phyloP scores from a whole-genome alignment of 805 yeast species.

The Danielia oregonensis region DNA sequence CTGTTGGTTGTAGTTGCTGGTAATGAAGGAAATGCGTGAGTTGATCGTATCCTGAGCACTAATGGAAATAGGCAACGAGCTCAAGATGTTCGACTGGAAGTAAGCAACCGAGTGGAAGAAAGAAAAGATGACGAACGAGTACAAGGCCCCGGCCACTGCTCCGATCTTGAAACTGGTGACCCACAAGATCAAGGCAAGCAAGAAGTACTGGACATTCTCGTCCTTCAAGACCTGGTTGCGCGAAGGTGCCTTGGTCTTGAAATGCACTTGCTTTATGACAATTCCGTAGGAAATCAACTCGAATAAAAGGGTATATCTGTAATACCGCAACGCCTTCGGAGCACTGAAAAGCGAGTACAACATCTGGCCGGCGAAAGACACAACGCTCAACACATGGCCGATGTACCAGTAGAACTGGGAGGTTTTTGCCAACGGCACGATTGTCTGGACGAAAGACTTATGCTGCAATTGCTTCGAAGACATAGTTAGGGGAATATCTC shows the following conservation, averaged over 20 bases:
- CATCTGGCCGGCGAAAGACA: slow-evolving; percentile 37
- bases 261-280: slow-evolving; percentile 58
- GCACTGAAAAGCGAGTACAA: slow-evolving; percentile 41
- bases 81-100: slow-evolving; percentile 34
- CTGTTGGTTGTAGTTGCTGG: slow-evolving; percentile 30
- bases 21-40: slow-evolving; percentile 26
- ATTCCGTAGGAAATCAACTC: slow-evolving; percentile 59
- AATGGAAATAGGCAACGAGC: slow-evolving; percentile 28
- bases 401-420: slow-evolving; percentile 66
- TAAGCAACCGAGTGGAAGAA: slow-evolving; percentile 36
- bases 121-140: slow-evolving; percentile 34
- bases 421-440: slow-evolving; percentile 7
- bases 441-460: slow-evolving; percentile 1
- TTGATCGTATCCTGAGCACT: slow-evolving; percentile 28
- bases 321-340: slow-evolving; percentile 23
- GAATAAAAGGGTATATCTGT: slow-evolving; percentile 40
- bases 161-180: slow-evolving; percentile 28
- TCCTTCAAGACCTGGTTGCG: slow-evolving; percentile 28
- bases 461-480: slow-evolving; percentile 2
- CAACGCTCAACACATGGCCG: slow-evolving; percentile 52
- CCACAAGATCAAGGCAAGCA: slow-evolving; percentile 29
- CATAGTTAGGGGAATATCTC: too few species aligned
- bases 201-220: slow-evolving; percentile 39
- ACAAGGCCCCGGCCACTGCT: slow-evolving; percentile 36
- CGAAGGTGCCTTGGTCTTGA: slow-evolving; percentile 19